Conservation (phyloP, 73 alveolate genomes). For the Paramecium bursaria region DNA sequence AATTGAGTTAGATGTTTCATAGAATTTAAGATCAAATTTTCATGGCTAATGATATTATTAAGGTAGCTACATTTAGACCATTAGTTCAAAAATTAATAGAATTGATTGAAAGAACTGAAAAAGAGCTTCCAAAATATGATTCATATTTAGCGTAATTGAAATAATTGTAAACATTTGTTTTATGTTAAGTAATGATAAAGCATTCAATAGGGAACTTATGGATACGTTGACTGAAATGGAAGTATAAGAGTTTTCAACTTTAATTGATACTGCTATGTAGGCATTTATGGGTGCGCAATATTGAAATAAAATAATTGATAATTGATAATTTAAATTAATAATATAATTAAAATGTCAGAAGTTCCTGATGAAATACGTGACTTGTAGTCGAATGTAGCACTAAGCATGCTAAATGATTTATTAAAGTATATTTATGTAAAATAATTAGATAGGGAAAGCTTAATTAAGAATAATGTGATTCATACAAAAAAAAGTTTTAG, state of each 20-base stretch:
- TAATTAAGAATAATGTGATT: conserved; percentile 69
- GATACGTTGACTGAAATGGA: no score
- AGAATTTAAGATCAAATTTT: conserved; percentile 16
- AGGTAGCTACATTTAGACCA: conserved; percentile 6
- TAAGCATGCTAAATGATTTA: conserved; percentile 68
- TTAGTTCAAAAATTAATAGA: not conserved
- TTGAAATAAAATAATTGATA: no score
- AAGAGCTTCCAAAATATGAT: conserved; percentile 22
- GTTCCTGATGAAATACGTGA: conserved; percentile 65
- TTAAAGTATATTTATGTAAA: not conserved
- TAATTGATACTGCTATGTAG: no score
- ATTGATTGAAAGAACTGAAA: conserved; percentile 3
- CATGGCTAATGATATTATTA: not conserved
- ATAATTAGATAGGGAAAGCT: conserved; percentile 56
- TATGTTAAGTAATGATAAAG: no score
- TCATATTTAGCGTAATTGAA: conserved; percentile 8
- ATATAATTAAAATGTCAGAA: not conserved
- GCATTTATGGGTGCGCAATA: no score
- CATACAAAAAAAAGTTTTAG: conserved; percentile 71
- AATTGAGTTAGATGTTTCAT: conserved; percentile 7
- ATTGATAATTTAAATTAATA: not conserved
- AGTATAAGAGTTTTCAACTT: no score
- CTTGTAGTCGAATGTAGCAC: conserved; percentile 66
- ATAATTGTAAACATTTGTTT: conserved; percentile 26
- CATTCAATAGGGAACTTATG: no score